Evolutionary conservation across 768 basidiomycete species (phyloP).

Genomic region (Mycena kentingensis): DNA sequence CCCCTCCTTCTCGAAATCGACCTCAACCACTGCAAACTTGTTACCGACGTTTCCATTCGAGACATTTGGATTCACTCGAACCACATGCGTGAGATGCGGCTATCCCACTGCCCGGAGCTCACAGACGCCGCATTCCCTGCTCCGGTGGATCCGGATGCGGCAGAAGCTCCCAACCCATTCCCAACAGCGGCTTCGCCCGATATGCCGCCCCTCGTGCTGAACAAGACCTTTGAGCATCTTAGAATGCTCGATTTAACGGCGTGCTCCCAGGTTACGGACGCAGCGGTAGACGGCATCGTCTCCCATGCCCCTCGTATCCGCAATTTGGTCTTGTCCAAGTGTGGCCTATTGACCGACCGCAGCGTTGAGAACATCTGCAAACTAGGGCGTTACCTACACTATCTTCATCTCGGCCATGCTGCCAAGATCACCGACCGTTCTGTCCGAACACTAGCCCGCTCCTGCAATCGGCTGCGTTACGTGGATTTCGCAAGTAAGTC

Average conservation of each 20-base stretch:
- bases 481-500: constrained; percentile 93
- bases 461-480: constrained; percentile 89
- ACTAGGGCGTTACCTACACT: constrained; percentile 91
- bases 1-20: constrained; percentile 93
- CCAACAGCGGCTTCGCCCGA: constrained; percentile 42
- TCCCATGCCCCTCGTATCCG: constrained; percentile 81
- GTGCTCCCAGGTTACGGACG: constrained; percentile 79
- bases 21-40: constrained; percentile 76
- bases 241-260: constrained; percentile 93
- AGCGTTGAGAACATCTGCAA: constrained; percentile 81
- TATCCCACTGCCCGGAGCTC: constrained; percentile 76
- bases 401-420: constrained; percentile 94
- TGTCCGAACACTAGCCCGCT: constrained; percentile 78
- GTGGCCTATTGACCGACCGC: constrained; percentile 73
- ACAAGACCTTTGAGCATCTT: constrained; percentile 75
- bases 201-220: constrained; percentile 66
- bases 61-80: constrained; percentile 80
- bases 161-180: constrained; percentile 46
- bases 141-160: constrained; percentile 45
- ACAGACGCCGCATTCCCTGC: constrained; percentile 88
- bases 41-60: constrained; percentile 78
- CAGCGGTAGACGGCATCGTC: constrained; percentile 81
- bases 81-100: constrained; percentile 88
- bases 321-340: constrained; percentile 86
- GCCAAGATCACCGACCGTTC: constrained; percentile 87